Evolutionary conservation across 2,329 filamentous ascomycete genomes (phyloP).

Genomic region (Pseudocercospora macadamiae): DNA sequence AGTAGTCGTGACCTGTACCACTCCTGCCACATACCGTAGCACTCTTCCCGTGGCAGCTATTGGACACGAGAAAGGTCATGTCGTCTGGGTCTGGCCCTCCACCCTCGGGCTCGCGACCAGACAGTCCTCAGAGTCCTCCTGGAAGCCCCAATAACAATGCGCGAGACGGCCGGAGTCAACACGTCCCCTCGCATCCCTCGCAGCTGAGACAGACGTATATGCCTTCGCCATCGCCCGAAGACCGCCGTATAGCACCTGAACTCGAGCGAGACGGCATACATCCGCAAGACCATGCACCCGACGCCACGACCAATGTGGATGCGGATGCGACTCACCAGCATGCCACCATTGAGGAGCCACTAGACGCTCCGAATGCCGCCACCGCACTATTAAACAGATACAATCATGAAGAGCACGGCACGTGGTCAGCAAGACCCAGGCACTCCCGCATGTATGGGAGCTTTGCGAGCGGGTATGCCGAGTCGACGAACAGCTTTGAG

Average conservation of each 20-base stretch:
- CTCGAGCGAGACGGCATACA: constrained; percentile 37
- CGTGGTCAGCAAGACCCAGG: constrained; percentile 43
- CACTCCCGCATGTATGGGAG: constrained; percentile 57
- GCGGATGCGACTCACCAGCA: constrained; percentile 17
- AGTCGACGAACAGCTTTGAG: constrained; percentile 26
- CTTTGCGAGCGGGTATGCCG: constrained; percentile 32
- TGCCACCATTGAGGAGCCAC: constrained; percentile 28
- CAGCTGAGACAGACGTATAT: constrained; percentile 46
- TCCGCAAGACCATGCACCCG: constrained; percentile 37
- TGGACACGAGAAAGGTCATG: neutral
- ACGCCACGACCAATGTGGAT: constrained; percentile 34
- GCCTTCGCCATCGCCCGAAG: constrained; percentile 49
- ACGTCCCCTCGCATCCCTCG: constrained; percentile 36
- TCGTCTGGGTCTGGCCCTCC: neutral
- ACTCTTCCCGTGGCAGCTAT: neutral
- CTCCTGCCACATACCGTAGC: neutral
- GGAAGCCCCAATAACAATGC: constrained; percentile 13
- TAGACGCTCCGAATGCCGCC: constrained; percentile 41
- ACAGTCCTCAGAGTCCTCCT: constrained; percentile 16
- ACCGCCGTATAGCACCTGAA: constrained; percentile 35
- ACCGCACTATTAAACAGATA: constrained; percentile 44
- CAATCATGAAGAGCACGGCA: constrained; percentile 18
- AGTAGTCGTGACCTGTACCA: no score
- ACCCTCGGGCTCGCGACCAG: constrained; percentile 3
- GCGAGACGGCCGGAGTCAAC: constrained; percentile 24